Base-by-base conservation (phyloP, 2,329 filamentous ascomycete genomes). In the Microdochium trichocladiopsis region DNA sequence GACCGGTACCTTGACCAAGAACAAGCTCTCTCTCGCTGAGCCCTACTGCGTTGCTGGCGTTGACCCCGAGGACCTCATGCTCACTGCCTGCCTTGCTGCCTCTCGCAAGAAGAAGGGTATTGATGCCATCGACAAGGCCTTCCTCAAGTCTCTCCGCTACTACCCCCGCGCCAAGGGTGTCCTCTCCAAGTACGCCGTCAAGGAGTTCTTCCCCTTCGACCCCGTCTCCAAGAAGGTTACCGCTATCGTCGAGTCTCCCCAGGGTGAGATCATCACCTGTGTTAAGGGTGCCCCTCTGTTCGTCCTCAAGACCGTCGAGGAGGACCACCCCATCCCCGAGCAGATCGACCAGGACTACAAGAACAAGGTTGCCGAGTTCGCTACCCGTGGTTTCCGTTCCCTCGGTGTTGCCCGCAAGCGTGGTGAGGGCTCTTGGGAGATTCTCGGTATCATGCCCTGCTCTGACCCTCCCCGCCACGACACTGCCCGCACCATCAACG, bases 81-180 rank as follows among this genome's bases (percentile, higher is more conserved):
- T 95, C 59, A 94, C 90, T 74, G 90, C 90, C 64, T 95, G 90
- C 70, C 75, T 95, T 65, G 90, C 90, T 64, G 90, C 90, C 57
- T 93, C 87, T 60, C 88, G 90, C 76, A 95, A 94, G 83, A 93
- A 92, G 82, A 95, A 95, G 79, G 90, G 90, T 77, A 92, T 95
- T 58, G 90, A 95, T 68, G 88, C 91, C 60, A 95, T 95, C 62
- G 91, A 95, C 80, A 94, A 93, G 79, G 90, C 90, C 67, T 95
- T 95, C 79, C 79, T 95, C 61, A 95, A 94, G 77, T 82, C 87
- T 22, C 83, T 95, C 57, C 83, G 83, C 67, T 86, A 78, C 75
- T 95, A 95, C 69, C 90, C 90, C 57, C 82, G 83, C 57, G 90
- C 89, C 72, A 95, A 94, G 80, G 71, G 76, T 56, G 85, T 88